Percentiles rank a stretch among this genome's conserved stretches.
phyloP scores from a whole-genome alignment of 2,329 filamentous ascomycete genomes.

The Colletotrichum spaethianum region DNA sequence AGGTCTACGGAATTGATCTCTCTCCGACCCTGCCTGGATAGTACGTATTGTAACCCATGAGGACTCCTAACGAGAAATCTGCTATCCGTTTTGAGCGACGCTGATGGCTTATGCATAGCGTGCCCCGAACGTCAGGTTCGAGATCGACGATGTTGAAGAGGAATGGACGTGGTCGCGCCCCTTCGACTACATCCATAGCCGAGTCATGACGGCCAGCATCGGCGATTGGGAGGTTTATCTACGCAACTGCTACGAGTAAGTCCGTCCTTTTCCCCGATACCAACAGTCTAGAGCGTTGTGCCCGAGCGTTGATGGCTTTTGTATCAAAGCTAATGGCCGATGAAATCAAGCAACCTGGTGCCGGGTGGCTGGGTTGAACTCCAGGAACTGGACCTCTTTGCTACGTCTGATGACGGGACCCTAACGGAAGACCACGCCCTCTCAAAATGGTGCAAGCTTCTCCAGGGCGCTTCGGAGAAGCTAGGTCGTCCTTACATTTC shows the following conservation, averaged over 20 bases:
- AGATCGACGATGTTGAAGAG: constrained; percentile 58
- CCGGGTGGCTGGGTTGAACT: constrained; percentile 61
- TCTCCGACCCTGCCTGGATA: not conserved
- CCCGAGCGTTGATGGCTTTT: too few species aligned
- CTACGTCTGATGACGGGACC: constrained; percentile 59
- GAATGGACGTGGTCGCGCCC: constrained; percentile 54
- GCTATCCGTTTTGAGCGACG: not conserved
- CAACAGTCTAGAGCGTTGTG: too few species aligned
- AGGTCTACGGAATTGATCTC: constrained; percentile 47
- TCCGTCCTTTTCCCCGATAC: too few species aligned
- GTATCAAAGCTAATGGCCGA: constrained; percentile 8
- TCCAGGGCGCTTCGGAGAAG: constrained; percentile 49
- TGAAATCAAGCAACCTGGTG: constrained; percentile 48
- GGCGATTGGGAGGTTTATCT: constrained; percentile 53
- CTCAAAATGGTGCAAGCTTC: constrained; percentile 49
- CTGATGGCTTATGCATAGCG: constrained; percentile 42
- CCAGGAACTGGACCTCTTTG: constrained; percentile 57
- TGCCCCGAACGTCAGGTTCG: constrained; percentile 64
- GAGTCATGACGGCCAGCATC: constrained; percentile 54
- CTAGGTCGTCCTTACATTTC: constrained; percentile 49
- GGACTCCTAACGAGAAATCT: too few species aligned
- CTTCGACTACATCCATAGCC: constrained; percentile 58
- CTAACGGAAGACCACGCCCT: constrained; percentile 43
- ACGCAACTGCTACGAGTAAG: constrained; percentile 43
- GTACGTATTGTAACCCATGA: too few species aligned